Percentiles rank a stretch among this genome's conserved stretches.
These are phyloP conservation scores for Citrus medica DNA, from an alignment of 345 rosid species.

Conservation along the genomic window DNA sequence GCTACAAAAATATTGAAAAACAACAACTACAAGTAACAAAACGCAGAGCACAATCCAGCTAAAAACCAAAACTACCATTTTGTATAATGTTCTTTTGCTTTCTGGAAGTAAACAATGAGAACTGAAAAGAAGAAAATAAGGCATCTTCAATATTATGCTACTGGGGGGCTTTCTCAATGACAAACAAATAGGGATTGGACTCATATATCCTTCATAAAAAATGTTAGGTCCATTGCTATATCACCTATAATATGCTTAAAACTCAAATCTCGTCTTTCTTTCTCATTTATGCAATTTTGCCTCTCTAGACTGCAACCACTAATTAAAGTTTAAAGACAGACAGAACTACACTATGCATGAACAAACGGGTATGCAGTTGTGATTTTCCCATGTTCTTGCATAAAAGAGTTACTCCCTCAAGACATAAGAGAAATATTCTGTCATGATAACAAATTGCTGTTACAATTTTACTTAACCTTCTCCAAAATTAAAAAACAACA, in stretches of 20 bases:
- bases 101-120: neutral
- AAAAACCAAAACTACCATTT: neutral
- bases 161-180: too few relatives aligned
- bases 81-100: neutral
- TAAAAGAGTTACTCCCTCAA: too few relatives aligned
- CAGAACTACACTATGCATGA: neutral
- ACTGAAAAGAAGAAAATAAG: neutral
- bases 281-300: neutral
- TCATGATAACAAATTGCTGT: too few relatives aligned
- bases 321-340: too few relatives aligned
- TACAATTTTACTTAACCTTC: too few relatives aligned
- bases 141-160: too few relatives aligned
- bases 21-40: neutral
- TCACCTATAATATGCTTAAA: neutral
- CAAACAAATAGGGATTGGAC: neutral
- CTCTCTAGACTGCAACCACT: neutral
- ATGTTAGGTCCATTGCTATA: neutral
- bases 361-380: neutral
- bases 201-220: neutral
- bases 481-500: neutral
- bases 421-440: too few relatives aligned
- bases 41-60: neutral
- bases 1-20: neutral
- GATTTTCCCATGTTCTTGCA: neutral
- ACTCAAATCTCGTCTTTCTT: neutral